Evolutionary conservation across 2,329 filamentous ascomycete genomes (phyloP).

Genomic region (Ophiostoma ulmi): DNA sequence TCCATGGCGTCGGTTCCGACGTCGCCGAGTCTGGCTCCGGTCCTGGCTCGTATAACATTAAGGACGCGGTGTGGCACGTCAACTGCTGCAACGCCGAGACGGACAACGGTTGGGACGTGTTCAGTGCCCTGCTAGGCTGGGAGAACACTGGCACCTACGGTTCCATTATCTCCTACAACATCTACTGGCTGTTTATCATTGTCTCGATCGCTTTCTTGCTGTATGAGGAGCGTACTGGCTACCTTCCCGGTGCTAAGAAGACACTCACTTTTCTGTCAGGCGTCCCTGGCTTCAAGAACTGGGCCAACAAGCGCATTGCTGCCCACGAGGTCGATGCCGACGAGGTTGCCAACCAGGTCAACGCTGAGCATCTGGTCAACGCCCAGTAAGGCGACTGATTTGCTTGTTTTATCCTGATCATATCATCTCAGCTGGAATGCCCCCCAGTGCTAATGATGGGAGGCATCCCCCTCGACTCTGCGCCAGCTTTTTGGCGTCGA

Average conservation of each 20-base stretch:
- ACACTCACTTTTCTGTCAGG: conserved; percentile 20
- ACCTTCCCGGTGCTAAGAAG: conserved; percentile 39
- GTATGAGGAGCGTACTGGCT: conserved; percentile 57
- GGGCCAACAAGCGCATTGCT: conserved; percentile 27
- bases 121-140: conserved; percentile 84
- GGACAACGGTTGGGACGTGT: conserved; percentile 78
- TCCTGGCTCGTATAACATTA: conserved; percentile 72
- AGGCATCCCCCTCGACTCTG: not conserved
- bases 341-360: conserved; percentile 25
- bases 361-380: conserved; percentile 23
- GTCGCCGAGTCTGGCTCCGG: conserved; percentile 48
- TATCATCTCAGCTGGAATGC: too few relatives aligned
- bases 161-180: conserved; percentile 78
- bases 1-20: conserved; percentile 52
- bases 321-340: conserved; percentile 25
- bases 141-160: conserved; percentile 83
- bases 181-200: conserved; percentile 76
- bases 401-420: too few relatives aligned
- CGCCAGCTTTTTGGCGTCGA: not conserved
- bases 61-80: conserved; percentile 72
- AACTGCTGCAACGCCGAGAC: conserved; percentile 75
- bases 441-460: too few relatives aligned
- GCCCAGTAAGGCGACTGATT: not conserved
- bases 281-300: conserved; percentile 26
- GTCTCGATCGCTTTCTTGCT: conserved; percentile 44